Conservation (phyloP, 2,329 filamentous ascomycete genomes). For the Penicillium sp. region DNA sequence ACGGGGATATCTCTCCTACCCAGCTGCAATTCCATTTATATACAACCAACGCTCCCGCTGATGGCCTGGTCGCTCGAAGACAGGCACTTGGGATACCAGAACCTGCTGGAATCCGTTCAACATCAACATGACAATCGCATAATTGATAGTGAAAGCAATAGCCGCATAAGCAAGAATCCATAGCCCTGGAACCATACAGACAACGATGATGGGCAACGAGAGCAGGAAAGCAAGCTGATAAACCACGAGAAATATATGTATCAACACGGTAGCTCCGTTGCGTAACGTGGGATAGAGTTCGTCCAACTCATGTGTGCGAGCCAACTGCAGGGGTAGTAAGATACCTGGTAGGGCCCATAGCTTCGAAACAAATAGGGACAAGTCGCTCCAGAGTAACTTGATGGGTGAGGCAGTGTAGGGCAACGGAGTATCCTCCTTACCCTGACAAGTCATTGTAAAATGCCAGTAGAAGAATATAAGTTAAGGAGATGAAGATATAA, state of each 20-base stretch:
- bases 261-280: constrained; percentile 50
- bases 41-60: constrained; percentile 69
- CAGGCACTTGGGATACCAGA: constrained; percentile 25
- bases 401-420: constrained; percentile 36
- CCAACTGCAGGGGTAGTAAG: constrained; percentile 50
- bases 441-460: constrained; percentile 4
- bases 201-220: constrained; percentile 44
- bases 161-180: constrained; percentile 25
- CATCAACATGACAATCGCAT: constrained; percentile 24
- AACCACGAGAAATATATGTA: constrained; percentile 53
- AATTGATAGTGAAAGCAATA: constrained; percentile 24
- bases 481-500: neutral
- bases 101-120: constrained; percentile 45
- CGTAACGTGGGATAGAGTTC: constrained; percentile 53
- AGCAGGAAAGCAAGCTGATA: constrained; percentile 56
- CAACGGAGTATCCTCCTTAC: constrained; percentile 19
- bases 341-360: constrained; percentile 47
- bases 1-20: constrained; percentile 37
- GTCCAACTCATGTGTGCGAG: constrained; percentile 48
- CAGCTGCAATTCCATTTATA: constrained; percentile 58
- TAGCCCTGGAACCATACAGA: constrained; percentile 38
- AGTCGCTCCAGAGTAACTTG: constrained; percentile 33
- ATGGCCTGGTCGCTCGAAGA: constrained; percentile 30
- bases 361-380: constrained; percentile 31
- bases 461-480: neutral